Evolutionary conservation across 192 early-diverging fungal species (phyloP).

Genomic region (Rhizoclosmatium sp.): DNA sequence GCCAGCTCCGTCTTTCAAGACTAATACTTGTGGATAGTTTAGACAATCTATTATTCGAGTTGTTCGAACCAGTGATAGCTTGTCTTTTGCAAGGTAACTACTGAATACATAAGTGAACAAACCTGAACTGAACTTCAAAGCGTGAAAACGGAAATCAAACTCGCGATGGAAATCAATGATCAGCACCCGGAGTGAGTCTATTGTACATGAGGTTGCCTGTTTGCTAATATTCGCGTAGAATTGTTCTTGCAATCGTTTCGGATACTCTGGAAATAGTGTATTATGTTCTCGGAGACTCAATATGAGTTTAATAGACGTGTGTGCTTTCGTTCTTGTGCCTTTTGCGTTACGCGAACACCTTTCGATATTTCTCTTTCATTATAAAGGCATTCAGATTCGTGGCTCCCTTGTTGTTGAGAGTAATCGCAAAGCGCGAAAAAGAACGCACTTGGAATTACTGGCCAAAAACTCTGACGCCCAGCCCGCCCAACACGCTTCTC

Average conservation of each 20-base stretch:
- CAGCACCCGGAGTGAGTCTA: neutral
- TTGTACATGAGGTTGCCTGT: neutral
- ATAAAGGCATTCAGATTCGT: too few species aligned
- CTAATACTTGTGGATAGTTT: neutral
- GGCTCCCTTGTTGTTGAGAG: too few species aligned
- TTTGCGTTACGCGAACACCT: too few species aligned
- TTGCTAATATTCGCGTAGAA: constrained; percentile 7
- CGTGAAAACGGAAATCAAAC: neutral
- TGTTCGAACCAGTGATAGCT: neutral
- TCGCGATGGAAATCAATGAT: neutral
- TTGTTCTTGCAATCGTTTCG: constrained; percentile 27
- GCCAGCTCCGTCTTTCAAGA: neutral
- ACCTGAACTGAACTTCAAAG: neutral
- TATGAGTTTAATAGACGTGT: neutral
- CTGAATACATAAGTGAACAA: neutral
- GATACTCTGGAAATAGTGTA: constrained; percentile 29
- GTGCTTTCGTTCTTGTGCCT: too few species aligned
- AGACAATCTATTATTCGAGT: neutral
- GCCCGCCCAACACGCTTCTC: too few species aligned
- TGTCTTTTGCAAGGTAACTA: neutral
- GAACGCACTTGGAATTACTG: too few species aligned
- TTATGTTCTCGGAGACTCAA: constrained; percentile 10
- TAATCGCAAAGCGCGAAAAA: too few species aligned
- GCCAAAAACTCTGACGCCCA: too few species aligned
- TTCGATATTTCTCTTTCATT: too few species aligned